Evolutionary conservation across 2,329 filamentous ascomycete genomes (phyloP), one percentile per base, ranked within the genome.

Genomic region (Bipolaris oryzae): DNA sequence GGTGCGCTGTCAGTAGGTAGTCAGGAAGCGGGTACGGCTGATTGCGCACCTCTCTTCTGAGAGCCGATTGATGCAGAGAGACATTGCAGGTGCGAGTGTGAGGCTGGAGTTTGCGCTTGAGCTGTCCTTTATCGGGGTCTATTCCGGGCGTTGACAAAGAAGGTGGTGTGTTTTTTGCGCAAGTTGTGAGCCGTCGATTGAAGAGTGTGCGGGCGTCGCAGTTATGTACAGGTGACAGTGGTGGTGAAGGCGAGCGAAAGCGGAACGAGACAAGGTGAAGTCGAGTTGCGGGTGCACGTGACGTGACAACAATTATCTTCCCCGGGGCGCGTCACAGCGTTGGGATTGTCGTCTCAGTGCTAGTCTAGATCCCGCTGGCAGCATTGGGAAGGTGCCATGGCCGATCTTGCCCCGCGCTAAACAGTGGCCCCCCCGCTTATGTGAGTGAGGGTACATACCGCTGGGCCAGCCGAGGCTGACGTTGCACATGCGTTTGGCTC

Each of bases 31-130:
- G 20, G 31, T 15, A 9, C 2, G 28, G n/a, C 10, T 28, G 5
- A 9, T 16, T 10, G 41, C 65, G 46, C 59, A 76, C 75, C 75
- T 70, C 71, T 77, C 75, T 57, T 76, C 75, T 4, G 71, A 70
- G 57, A 75, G 70, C 16, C 94, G 86, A 74, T 96, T 96, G 73
- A 90, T 87, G 75, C 92, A 96, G 50, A 98, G 85, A 68, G 92
- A 89, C 92, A 96, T 96, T 28, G 55, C 68, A 62, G 61, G 50
- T 38, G 48, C 53, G 43, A 49, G 28, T 60, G 23, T 39, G 37
- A 42, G 28, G 49, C 49, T 41, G 31, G 18, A 6, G 47, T 48
- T 56, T 52, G 59, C 57, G 57, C 57, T 47, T 49, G 34, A 49
- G 43, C 47, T 57, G 39, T 43, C 34, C 37, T 31, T 13, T 6